These are phyloP conservation scores for Haplosporangium sp. DNA, from an alignment of 371 early-diverging fungal genomes.

Conservation along the genomic window DNA sequence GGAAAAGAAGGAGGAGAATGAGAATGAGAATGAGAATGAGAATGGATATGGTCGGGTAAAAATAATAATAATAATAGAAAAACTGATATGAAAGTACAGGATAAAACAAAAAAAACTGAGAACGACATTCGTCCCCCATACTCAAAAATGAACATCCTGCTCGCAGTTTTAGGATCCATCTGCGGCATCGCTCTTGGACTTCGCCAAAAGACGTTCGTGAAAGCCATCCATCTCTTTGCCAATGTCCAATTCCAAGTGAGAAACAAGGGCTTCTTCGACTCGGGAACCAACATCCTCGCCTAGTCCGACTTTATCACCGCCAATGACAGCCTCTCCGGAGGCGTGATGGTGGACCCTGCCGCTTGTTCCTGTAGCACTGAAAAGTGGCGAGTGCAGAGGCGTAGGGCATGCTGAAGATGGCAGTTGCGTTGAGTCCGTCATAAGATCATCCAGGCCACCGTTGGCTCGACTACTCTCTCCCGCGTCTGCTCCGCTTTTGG, in stretches of 20 bases:
- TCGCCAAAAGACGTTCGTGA: constrained; percentile 22
- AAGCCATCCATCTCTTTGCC: constrained; percentile 50
- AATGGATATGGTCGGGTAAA: not conserved
- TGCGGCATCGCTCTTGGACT: not conserved
- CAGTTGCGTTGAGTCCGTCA: constrained; percentile 48
- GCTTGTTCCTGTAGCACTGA: constrained; percentile 41
- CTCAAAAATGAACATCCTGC: too few relatives aligned
- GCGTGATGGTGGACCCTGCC: constrained; percentile 30
- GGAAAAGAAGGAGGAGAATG: too few relatives aligned
- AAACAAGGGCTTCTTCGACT: constrained; percentile 28
- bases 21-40: too few relatives aligned
- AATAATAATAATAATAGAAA: not conserved
- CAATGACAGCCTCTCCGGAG: constrained; percentile 22
- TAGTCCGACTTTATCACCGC: not conserved
- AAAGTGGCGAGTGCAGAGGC: constrained; percentile 48
- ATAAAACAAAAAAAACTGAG: not conserved
- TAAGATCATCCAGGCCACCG: constrained; percentile 28
- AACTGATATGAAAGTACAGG: not conserved
- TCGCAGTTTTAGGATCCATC: not conserved
- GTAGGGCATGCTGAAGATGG: constrained; percentile 53
- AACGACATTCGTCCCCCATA: not conserved
- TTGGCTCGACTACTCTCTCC: not conserved
- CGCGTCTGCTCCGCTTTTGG: not conserved
- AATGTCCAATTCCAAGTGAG: constrained; percentile 48
- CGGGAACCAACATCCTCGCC: constrained; percentile 6